Evolutionary conservation across 2,329 filamentous ascomycete genomes (phyloP).

Genomic region (Cercospora zeina): DNA sequence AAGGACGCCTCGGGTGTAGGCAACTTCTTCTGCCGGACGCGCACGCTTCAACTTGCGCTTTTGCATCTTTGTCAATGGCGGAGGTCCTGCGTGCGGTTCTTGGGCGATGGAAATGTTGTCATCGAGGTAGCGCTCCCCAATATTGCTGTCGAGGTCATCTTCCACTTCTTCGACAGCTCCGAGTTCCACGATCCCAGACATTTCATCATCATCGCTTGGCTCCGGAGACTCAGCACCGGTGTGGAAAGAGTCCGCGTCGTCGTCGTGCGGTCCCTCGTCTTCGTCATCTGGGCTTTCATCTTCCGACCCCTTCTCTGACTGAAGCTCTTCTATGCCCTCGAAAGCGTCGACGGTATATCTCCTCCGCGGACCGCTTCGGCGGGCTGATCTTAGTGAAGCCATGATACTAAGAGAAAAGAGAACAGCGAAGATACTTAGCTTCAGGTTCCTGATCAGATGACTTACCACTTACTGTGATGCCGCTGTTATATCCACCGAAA

Average conservation of each 20-base stretch:
- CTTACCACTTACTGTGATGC: slow-evolving; percentile 14
- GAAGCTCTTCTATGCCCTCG: slow-evolving; percentile 38
- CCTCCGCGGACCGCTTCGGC: slow-evolving; percentile 30
- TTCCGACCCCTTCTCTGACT: slow-evolving; percentile 20
- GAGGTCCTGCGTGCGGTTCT: slow-evolving; percentile 16
- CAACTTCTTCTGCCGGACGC: slow-evolving; percentile 12
- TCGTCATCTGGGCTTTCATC: slow-evolving; percentile 18
- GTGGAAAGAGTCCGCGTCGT: slow-evolving; percentile 40
- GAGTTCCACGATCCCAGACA: slow-evolving; percentile 41
- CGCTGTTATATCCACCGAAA: background rate
- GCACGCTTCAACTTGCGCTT: slow-evolving; percentile 10
- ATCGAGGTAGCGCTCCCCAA: slow-evolving; percentile 42
- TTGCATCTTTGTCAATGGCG: background rate
- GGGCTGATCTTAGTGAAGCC: slow-evolving; percentile 30
- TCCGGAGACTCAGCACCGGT: slow-evolving; percentile 29
- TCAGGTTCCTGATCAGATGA: background rate
- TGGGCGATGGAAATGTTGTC: slow-evolving; percentile 34
- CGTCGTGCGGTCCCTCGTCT: slow-evolving; percentile 20
- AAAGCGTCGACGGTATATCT: slow-evolving; percentile 42
- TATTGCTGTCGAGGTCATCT: slow-evolving; percentile 39
- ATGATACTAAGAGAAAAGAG: slow-evolving; percentile 15
- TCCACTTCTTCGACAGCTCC: slow-evolving; percentile 32
- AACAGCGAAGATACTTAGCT: slow-evolving; percentile 20
- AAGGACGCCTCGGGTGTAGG: slow-evolving; percentile 33
- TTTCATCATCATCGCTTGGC: slow-evolving; percentile 35